Evolutionary conservation across 2,329 filamentous ascomycete genomes (phyloP).

Genomic region (Fusarium sp.): DNA sequence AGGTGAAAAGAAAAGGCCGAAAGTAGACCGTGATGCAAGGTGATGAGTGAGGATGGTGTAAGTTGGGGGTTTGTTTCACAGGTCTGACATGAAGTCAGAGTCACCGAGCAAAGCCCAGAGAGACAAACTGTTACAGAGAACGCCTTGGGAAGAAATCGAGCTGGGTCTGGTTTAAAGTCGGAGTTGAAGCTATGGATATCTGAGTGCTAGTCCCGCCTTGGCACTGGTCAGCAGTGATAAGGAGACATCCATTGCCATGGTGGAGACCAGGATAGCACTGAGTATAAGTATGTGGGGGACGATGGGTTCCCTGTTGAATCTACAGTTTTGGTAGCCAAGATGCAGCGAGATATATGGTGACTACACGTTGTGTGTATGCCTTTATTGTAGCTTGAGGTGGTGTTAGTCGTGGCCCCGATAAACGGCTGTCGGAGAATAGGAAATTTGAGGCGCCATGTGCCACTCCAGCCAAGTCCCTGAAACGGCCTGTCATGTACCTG

Average conservation of each 20-base stretch:
- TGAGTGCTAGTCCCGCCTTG: neutral
- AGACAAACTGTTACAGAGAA: neutral
- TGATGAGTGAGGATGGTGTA: constrained; percentile 22
- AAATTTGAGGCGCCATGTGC: neutral
- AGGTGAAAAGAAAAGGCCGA: neutral
- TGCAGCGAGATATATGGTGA: neutral
- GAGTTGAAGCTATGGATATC: neutral
- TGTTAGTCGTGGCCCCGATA: neutral
- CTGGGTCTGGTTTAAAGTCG: neutral
- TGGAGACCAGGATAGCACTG: neutral
- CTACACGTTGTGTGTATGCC: neutral
- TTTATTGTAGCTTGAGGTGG: neutral
- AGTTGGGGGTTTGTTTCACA: constrained; percentile 12
- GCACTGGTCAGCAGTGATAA: neutral
- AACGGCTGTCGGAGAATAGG: neutral
- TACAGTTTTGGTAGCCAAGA: neutral
- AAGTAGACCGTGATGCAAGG: constrained; percentile 19
- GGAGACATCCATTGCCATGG: neutral
- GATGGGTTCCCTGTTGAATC: neutral
- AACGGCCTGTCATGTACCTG: neutral
- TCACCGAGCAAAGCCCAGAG: neutral
- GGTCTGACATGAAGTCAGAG: constrained; percentile 20
- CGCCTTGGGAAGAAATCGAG: neutral
- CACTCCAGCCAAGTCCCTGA: neutral
- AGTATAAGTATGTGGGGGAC: neutral